Conservation (phyloP, 257 asterid species). For the Rubia yunnanensis region DNA sequence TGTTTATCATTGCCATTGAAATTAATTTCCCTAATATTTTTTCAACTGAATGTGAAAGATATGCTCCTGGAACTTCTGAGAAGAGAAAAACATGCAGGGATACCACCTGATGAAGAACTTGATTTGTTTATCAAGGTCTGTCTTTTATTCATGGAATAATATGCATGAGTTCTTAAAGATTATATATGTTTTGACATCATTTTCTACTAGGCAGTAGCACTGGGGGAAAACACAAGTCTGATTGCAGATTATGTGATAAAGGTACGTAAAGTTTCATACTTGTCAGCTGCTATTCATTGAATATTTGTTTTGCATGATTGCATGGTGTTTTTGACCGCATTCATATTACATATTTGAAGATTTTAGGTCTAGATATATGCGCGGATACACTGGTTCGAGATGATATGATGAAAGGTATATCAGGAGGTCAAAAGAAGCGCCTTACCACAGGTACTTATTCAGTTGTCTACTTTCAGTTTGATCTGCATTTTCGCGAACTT, state of each 20-base stretch:
- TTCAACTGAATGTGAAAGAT: slow-evolving; percentile 36
- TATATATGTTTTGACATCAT: slow-evolving; percentile 9
- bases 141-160: not conserved
- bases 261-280: slow-evolving; percentile 32
- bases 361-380: slow-evolving; percentile 83
- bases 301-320: not conserved
- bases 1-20: not conserved
- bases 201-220: slow-evolving; percentile 76
- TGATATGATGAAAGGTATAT: slow-evolving; percentile 91
- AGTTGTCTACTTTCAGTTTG: slow-evolving; percentile 35
- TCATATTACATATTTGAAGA: slow-evolving; percentile 46
- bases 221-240: slow-evolving; percentile 68
- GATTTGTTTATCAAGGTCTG: slow-evolving; percentile 82
- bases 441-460: slow-evolving; percentile 59
- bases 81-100: slow-evolving; percentile 75
- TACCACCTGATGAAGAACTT: slow-evolving; percentile 85
- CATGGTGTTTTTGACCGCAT: slow-evolving; percentile 10
- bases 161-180: not conserved
- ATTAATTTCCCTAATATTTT: not conserved
- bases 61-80: slow-evolving; percentile 87
- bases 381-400: slow-evolving; percentile 89
- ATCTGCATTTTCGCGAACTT: slow-evolving; percentile 25
- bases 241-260: slow-evolving; percentile 70
- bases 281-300: not conserved
- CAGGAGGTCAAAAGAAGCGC: slow-evolving; percentile 95